Evolutionary conservation across 2,329 filamentous ascomycete genomes (phyloP), one percentile per base, ranked within the genome.

Genomic region (Fusarium torulosum): DNA sequence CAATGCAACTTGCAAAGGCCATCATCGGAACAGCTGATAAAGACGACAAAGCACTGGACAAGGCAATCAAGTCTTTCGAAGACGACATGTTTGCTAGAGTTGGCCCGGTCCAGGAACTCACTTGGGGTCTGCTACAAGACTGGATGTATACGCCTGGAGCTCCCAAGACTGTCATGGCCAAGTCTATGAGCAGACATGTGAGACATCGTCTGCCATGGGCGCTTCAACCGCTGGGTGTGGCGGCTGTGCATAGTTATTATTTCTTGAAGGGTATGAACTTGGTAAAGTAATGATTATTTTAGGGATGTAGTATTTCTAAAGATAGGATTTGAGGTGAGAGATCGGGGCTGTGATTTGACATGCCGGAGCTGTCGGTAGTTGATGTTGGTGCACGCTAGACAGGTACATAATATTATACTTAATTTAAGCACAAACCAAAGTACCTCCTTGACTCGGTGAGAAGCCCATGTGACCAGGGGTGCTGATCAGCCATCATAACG

Each of bases 81-180:
- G 68, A 74, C 40, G 71, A 69, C 11, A 82, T 82, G 79, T 80
- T 78, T 35, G 57, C 67, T 7, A 78, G 81, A 3, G 75, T 78
- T 17, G 69, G 73, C 47, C 71, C 73, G 40, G 75, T 83, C 57
- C 78, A 80, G 66, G 70, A 75, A 41, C 76, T 85, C 19, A 78
- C 79, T 11, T 81, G 81, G 46, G 83, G 85, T 54, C 72, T 84
- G 38, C 81, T 82, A 70, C 74, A 77, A 29, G 76, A 80, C 38
- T 84, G 82, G 80, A 79, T 86, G 67, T 82, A 83, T 59, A 84
- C 81, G 0, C 76, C 79, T 5, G 81, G 79, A 4, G 79, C 80
- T 11, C 84, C 84, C 19, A 74, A 79, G 43, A 73, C 76, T 6
- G 75, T 79, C 17, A 81, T 86, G 53, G 79, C 82, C 23, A 76